Evolutionary conservation across 2,329 filamentous ascomycete species (phyloP).

Genomic region (Beauveria asiatica): DNA sequence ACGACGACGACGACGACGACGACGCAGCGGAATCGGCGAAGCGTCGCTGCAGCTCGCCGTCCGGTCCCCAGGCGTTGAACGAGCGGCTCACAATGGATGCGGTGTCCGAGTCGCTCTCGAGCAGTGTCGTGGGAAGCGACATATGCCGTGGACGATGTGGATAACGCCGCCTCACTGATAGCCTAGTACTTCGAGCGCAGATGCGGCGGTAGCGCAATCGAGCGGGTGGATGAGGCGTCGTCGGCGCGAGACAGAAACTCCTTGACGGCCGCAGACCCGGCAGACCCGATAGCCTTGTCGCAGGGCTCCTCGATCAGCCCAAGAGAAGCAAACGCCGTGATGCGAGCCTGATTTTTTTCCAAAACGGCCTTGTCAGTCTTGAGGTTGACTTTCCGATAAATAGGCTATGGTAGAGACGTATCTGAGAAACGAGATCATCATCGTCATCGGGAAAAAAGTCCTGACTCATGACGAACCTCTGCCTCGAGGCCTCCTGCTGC

Average conservation of each 20-base stretch:
- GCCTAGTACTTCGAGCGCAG: neutral
- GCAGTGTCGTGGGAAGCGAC: constrained; percentile 2
- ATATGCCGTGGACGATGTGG: neutral
- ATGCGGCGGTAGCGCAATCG: neutral
- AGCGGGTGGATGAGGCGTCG: neutral
- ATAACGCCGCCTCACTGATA: neutral
- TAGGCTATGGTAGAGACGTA: neutral
- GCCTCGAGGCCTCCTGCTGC: neutral
- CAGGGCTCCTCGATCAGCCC: constrained; percentile 14
- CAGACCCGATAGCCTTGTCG: neutral
- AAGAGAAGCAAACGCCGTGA: constrained; percentile 17
- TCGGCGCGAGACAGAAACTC: neutral
- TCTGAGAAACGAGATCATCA: neutral
- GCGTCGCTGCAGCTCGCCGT: neutral
- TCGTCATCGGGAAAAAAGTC: constrained; percentile 1
- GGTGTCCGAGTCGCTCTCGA: neutral
- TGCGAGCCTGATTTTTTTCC: constrained; percentile 18
- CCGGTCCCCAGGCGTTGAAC: constrained; percentile 5
- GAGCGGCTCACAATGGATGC: neutral
- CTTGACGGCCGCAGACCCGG: neutral
- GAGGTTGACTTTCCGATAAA: neutral
- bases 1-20: too few species aligned
- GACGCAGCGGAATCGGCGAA: neutral
- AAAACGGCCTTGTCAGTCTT: neutral
- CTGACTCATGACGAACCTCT: neutral